Base-by-base conservation (phyloP, 768 basidiomycete species). In the Lactifluus piperatus region DNA sequence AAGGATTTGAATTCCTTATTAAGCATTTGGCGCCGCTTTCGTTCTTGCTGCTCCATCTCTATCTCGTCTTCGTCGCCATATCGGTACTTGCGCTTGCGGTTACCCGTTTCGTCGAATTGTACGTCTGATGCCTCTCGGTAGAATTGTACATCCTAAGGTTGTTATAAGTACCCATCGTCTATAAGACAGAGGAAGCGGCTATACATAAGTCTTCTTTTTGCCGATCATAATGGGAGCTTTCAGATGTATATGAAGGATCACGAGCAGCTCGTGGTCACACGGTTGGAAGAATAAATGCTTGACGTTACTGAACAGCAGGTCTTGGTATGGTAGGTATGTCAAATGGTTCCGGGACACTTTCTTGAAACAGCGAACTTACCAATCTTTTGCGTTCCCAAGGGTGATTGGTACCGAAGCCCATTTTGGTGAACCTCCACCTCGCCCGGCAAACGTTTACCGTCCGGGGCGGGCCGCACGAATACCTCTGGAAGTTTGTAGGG, bases 231-330 rank as follows among this genome's bases (percentile, higher is more conserved):
- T 97, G 0, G 97, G 97, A 0, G 92, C 82, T 72, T 83, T 97
- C 51, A 99, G 79, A 70, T 98, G 91, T 51, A 97, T 73, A 70
- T 99, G 97, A 32, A 97, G 83, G 62, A 99, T 86, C 56, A 97
- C 94, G 54, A 97, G 79, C 20, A 98, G 76, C 71, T 99, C 97
- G 64, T 91, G 85, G 64, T 99, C 97, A 67, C 95, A 97, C 2
- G 97, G 95, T 69, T 99, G 97, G 82, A 99, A 98, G 76, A 98
- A 97, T 10, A 98, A 78, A 72, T 99, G 95, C 71, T 95, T 97
- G 76, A 99, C 86, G 71, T 99, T 99, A 74, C 83, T 86, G 76
- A 97, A 99, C 10, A 97, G 77, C 13, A 99, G 79, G 70, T 99
- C 95, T 95, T 60, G 16, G 67, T 34, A 24, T 51, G 13, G 22